Conservation (phyloP, 1,139 yeast species). For the Yamadazyma siamensis region DNA sequence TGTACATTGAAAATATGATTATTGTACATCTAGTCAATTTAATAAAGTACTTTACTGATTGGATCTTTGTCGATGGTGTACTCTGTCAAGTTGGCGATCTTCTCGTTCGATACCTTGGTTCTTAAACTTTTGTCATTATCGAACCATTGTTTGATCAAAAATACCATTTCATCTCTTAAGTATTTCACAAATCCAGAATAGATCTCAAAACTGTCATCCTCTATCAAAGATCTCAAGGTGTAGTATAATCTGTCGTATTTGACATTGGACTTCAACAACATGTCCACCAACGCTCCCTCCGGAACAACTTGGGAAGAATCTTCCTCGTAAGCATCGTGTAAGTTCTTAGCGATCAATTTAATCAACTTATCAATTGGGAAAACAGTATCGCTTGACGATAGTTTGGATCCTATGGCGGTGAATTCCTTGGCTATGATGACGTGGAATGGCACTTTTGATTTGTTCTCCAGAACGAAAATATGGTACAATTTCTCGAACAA, state of each 20-base stretch:
- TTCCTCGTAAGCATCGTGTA: constrained; percentile 35
- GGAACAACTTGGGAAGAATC: constrained; percentile 46
- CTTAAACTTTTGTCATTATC: constrained; percentile 57
- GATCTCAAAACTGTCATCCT: constrained; percentile 53
- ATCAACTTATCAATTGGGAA: constrained; percentile 77
- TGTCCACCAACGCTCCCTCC: constrained; percentile 49
- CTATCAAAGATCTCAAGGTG: constrained; percentile 64
- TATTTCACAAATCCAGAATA: constrained; percentile 42
- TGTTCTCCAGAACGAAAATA: constrained; percentile 27
- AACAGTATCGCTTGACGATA: constrained; percentile 58
- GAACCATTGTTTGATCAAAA: constrained; percentile 66
- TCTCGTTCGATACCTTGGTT: constrained; percentile 44
- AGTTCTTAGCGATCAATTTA: constrained; percentile 49
- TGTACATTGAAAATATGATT: constrained; percentile 3
- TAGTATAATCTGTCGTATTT: constrained; percentile 67
- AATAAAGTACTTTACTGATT: constrained; percentile 23
- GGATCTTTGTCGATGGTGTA: constrained; percentile 49
- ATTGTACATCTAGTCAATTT: constrained; percentile 1
- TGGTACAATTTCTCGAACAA: constrained; percentile 49
- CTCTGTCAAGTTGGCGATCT: constrained; percentile 31
- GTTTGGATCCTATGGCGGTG: constrained; percentile 40
- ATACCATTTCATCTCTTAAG: constrained; percentile 51
- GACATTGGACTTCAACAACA: constrained; percentile 75
- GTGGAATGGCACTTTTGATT: constrained; percentile 33
- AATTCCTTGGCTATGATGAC: constrained; percentile 37